Conservation (phyloP, 1,284 basidiomycete species). For the Malassezia japonica region DNA sequence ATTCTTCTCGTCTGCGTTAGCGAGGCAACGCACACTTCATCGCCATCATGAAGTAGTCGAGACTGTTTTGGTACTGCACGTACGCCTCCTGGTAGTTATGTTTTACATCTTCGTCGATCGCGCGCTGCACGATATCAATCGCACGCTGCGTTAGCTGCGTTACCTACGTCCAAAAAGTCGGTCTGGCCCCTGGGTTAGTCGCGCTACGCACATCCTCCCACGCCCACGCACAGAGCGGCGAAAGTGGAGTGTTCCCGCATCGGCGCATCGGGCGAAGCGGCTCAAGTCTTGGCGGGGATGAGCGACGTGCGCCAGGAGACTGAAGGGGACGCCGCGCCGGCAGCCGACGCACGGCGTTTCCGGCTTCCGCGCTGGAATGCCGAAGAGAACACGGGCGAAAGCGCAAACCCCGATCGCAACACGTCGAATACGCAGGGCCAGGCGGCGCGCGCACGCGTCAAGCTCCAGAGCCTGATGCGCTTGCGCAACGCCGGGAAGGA, state of each 20-base stretch:
- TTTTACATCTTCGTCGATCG: conserved; percentile 88
- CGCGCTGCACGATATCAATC: conserved; percentile 84
- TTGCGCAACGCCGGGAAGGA: background rate
- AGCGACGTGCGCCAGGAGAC: no score
- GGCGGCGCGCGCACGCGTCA: background rate
- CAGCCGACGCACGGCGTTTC: no score
- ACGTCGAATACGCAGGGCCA: no score
- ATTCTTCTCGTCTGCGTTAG: conserved; percentile 76
- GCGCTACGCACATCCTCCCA: conserved; percentile 2
- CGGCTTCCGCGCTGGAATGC: no score
- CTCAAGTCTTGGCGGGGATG: no score
- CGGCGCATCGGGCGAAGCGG: no score
- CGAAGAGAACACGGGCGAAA: no score
- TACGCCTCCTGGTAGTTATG: conserved; percentile 89
- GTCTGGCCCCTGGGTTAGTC: conserved; percentile 8
- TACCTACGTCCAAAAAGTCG: conserved; percentile 15
- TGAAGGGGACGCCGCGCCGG: no score
- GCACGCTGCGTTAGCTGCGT: conserved; percentile 59
- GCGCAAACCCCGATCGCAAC: no score
- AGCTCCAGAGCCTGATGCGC: background rate
- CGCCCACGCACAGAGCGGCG: no score
- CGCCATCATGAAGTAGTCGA: conserved; percentile 95
- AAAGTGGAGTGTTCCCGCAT: no score
- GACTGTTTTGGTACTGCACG: conserved; percentile 75
- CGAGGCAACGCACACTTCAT: conserved; percentile 58